Conservation (phyloP, 495 filamentous ascomycete genomes). For the Hypoxylon perforatum region DNA sequence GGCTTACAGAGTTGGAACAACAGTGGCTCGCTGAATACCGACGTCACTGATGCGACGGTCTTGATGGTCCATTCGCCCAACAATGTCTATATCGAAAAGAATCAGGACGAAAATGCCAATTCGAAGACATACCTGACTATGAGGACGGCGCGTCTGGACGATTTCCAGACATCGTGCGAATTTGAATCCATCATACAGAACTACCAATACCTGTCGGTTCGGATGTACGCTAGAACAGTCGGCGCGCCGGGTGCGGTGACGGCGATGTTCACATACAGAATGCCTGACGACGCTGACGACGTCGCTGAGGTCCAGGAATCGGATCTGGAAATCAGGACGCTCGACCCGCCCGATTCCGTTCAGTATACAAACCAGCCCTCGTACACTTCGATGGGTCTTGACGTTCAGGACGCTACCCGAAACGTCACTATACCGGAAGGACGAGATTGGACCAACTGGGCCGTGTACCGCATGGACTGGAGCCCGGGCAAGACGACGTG, state of each 20-base stretch:
- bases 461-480: constrained; percentile 81
- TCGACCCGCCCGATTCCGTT: constrained; percentile 63
- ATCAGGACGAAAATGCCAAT: constrained; percentile 46
- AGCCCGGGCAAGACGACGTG: constrained; percentile 67
- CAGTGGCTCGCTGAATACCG: constrained; percentile 38
- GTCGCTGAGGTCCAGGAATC: constrained; percentile 69
- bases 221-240: constrained; percentile 67
- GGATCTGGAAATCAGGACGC: constrained; percentile 80
- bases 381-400: constrained; percentile 55
- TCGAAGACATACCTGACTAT: constrained; percentile 68
- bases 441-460: constrained; percentile 72
- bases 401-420: constrained; percentile 55
- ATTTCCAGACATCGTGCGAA: constrained; percentile 72
- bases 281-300: constrained; percentile 42
- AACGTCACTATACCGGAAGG: constrained; percentile 59
- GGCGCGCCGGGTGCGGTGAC: constrained; percentile 71
- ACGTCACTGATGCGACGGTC: constrained; percentile 52
- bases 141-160: constrained; percentile 65
- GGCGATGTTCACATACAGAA: constrained; percentile 75
- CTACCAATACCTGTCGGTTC: constrained; percentile 69
- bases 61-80: constrained; percentile 71
- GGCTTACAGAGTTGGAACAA: constrained; percentile 69
- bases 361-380: constrained; percentile 83
- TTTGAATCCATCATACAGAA: constrained; percentile 66
- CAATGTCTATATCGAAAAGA: constrained; percentile 71